Percentiles rank a stretch among this genome's conserved stretches.
These are phyloP conservation scores for Anthracocystis setariae DNA, from an alignment of 1,284 basidiomycete species.

Conservation along the genomic window DNA sequence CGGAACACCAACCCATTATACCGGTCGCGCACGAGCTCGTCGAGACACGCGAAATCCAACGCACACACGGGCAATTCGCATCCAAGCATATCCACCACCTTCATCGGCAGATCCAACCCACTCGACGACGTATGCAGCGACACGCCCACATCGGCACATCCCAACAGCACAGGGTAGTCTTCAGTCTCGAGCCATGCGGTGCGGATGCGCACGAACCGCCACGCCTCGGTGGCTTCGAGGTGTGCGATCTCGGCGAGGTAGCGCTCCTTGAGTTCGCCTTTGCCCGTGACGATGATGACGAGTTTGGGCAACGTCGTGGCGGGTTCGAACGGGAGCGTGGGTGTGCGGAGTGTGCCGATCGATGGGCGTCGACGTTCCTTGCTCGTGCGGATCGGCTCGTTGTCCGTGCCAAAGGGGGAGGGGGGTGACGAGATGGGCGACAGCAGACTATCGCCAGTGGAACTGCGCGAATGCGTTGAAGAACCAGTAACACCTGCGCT, in stretches of 20 bases:
- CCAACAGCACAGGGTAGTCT: slow-evolving; percentile 68
- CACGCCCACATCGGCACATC: slow-evolving; percentile 90
- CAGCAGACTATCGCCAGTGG: slow-evolving; percentile 21
- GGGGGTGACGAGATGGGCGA: slow-evolving; percentile 23
- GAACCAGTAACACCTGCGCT: neutral
- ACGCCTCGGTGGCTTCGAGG: slow-evolving; percentile 75
- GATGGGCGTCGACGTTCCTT: slow-evolving; percentile 42
- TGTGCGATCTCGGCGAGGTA: slow-evolving; percentile 78
- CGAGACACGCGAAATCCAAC: slow-evolving; percentile 82
- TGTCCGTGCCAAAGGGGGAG: neutral
- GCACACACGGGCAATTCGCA: slow-evolving; percentile 93
- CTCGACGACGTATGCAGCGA: slow-evolving; percentile 91
- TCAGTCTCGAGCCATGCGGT: slow-evolving; percentile 68
- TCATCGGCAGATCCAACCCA: slow-evolving; percentile 95
- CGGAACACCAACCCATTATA: slow-evolving; percentile 84
- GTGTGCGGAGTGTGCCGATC: slow-evolving; percentile 20
- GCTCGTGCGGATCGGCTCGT: slow-evolving; percentile 12
- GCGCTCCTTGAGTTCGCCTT: slow-evolving; percentile 79
- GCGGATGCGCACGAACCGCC: slow-evolving; percentile 80
- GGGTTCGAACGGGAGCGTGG: slow-evolving; percentile 37
- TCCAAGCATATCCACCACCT: slow-evolving; percentile 99
- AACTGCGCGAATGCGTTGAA: slow-evolving; percentile 21
- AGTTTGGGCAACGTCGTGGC: slow-evolving; percentile 49
- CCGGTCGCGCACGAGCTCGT: slow-evolving; percentile 85
- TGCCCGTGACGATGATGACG: slow-evolving; percentile 88